These are phyloP conservation scores for Chiua virens DNA, from an alignment of 768 basidiomycete genomes.

Conservation along the genomic window DNA sequence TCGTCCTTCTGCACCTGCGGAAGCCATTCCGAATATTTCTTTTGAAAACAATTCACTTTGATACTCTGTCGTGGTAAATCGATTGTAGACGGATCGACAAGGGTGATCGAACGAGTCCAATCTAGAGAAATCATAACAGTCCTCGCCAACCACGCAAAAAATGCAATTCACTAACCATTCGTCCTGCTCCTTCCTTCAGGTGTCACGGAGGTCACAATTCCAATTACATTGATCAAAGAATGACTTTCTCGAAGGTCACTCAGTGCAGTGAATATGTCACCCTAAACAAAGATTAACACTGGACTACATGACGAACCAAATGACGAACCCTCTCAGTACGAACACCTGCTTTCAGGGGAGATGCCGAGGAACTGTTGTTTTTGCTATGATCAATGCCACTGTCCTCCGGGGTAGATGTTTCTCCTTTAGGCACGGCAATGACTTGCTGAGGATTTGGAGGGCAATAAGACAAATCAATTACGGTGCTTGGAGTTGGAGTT, in stretches of 20 bases:
- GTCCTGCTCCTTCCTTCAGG: slow-evolving; percentile 16
- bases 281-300: slow-evolving; percentile 16
- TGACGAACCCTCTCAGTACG: slow-evolving; percentile 29
- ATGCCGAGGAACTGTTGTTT: background rate
- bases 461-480: background rate
- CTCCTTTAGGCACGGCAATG: background rate
- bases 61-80: slow-evolving; percentile 26
- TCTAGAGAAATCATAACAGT: slow-evolving; percentile 36
- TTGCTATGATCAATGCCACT: background rate
- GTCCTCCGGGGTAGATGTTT: background rate
- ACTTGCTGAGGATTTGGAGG: background rate
- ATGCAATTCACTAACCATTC: slow-evolving; percentile 25
- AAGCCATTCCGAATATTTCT: slow-evolving; percentile 46
- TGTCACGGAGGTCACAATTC: slow-evolving; percentile 25
- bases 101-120: slow-evolving; percentile 40
- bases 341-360: slow-evolving; percentile 20
- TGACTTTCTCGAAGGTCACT: slow-evolving; percentile 9
- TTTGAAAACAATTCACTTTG: slow-evolving; percentile 53
- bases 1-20: slow-evolving; percentile 50
- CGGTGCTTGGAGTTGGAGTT: background rate
- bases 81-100: slow-evolving; percentile 54
- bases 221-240: slow-evolving; percentile 31
- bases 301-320: background rate
- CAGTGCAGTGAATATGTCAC: slow-evolving; percentile 26
- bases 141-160: background rate